These are phyloP conservation scores for Filobasidium uniguttulatum DNA, from an alignment of 1,284 basidiomycete species.

Conservation along the genomic window DNA sequence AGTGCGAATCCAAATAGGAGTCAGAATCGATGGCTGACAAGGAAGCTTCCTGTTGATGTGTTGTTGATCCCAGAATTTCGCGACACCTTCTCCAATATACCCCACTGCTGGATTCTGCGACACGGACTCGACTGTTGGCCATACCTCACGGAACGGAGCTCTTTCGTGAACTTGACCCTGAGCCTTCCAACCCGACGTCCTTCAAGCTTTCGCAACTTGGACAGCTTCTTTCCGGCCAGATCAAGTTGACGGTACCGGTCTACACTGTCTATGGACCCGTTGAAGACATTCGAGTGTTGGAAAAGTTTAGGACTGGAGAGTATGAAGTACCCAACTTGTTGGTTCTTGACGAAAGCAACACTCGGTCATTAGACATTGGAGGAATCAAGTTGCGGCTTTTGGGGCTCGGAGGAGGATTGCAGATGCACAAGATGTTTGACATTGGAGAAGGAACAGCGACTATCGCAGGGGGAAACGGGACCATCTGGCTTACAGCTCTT, in stretches of 20 bases:
- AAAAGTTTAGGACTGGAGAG: conserved; percentile 73
- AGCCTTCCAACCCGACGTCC: conserved; percentile 36
- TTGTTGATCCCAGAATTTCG: conserved; percentile 65
- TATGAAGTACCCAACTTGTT: conserved; percentile 76
- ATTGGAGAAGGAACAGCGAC: conserved; percentile 72
- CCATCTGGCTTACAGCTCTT: conserved; percentile 96
- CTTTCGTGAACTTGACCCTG: conserved; percentile 43
- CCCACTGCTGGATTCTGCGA: conserved; percentile 72
- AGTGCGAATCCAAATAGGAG: neutral
- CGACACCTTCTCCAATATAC: conserved; percentile 96
- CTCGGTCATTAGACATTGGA: conserved; percentile 76
- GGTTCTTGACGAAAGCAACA: conserved; percentile 87
- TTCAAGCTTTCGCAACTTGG: conserved; percentile 80
- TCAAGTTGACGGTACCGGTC: conserved; percentile 79
- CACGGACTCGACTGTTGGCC: conserved; percentile 66
- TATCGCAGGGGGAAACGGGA: conserved; percentile 92
- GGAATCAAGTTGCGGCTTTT: conserved; percentile 85
- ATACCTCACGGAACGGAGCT: conserved; percentile 43
- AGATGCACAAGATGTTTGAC: conserved; percentile 87
- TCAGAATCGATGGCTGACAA: neutral
- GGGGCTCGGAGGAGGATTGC: conserved; percentile 88
- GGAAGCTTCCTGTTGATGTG: too few relatives aligned
- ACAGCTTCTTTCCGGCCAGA: conserved; percentile 69
- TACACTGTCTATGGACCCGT: conserved; percentile 97
- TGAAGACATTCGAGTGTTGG: conserved; percentile 84